Percentiles rank a stretch among this genome's conserved stretches.
phyloP scores from a whole-genome alignment of 345 rosid species.

The Stellera chamaejasme region DNA sequence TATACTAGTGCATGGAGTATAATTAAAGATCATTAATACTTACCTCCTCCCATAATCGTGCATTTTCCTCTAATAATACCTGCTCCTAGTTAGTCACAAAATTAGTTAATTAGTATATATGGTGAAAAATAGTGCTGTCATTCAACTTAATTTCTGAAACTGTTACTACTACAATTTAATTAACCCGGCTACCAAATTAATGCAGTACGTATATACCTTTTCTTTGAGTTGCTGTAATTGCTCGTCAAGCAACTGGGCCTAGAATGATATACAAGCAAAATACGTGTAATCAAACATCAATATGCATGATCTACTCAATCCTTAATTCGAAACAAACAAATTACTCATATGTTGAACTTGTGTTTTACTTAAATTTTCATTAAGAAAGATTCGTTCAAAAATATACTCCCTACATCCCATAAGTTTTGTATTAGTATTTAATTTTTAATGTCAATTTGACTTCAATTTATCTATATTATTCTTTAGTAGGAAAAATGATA shows the following conservation, averaged over 20 bases:
- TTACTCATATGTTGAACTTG: no score
- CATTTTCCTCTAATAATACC: conserved; percentile 36
- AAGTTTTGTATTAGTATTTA: no score
- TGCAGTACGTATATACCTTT: conserved; percentile 23
- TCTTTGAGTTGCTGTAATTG: conserved; percentile 35
- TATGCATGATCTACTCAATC: background rate
- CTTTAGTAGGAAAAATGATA: no score
- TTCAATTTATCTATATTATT: no score
- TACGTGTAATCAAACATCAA: background rate
- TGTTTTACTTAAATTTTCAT: no score
- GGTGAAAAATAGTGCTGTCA: conserved; percentile 1
- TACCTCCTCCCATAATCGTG: conserved; percentile 34
- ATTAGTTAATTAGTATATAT: background rate
- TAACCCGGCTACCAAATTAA: background rate
- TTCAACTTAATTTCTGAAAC: background rate
- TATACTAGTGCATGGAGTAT: background rate
- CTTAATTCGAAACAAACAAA: no score
- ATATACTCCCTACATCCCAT: no score
- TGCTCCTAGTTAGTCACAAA: conserved; percentile 35
- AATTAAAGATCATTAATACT: background rate
- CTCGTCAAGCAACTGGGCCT: conserved; percentile 38
- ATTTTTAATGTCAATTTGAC: no score
- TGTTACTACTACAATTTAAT: background rate
- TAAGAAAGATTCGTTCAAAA: no score
- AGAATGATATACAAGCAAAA: conserved; percentile 23